Evolutionary conservation across 2,329 filamentous ascomycete genomes (phyloP).

Genomic region (Colletotrichum ledebouriae): DNA sequence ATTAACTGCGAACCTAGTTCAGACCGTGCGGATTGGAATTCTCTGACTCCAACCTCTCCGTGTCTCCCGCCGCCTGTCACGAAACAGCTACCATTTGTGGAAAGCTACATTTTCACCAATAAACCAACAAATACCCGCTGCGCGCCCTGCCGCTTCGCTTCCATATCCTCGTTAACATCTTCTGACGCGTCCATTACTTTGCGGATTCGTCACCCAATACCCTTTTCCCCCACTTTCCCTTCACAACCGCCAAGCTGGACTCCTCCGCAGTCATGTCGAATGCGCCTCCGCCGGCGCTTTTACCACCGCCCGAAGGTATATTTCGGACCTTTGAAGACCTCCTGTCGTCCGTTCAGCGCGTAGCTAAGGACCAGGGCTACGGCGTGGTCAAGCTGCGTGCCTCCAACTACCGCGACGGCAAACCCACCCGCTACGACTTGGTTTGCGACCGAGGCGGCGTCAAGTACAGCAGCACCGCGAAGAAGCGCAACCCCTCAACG

Average conservation of each 20-base stretch:
- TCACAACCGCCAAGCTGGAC: conserved; percentile 45
- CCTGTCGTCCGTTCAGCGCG: conserved; percentile 68
- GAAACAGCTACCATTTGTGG: conserved; percentile 24
- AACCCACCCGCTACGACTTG: conserved; percentile 72
- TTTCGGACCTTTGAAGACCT: conserved; percentile 72
- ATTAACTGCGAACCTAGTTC: conserved; percentile 45
- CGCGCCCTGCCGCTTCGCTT: conserved; percentile 45
- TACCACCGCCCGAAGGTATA: conserved; percentile 71
- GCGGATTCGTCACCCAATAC: conserved; percentile 33
- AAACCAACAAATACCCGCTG: conserved; percentile 36
- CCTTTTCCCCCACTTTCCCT: conserved; percentile 45
- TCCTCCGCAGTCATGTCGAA: conserved; percentile 58
- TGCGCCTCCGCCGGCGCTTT: conserved; percentile 62
- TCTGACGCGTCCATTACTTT: conserved; percentile 33
- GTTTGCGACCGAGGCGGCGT: conserved; percentile 74
- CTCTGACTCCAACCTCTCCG: conserved; percentile 45
- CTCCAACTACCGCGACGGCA: conserved; percentile 74
- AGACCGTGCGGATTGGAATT: conserved; percentile 47
- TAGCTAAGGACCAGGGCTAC: conserved; percentile 73
- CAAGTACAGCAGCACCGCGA: conserved; percentile 75
- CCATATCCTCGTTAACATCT: conserved; percentile 39
- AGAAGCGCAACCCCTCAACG: conserved; percentile 74
- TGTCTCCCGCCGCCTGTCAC: conserved; percentile 34
- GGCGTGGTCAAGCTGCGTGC: conserved; percentile 73
- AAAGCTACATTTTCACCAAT: conserved; percentile 28